Evolutionary conservation across 176 grass and related monocot genomes (phyloP).

Genomic region (Pontederia paniculata): DNA sequence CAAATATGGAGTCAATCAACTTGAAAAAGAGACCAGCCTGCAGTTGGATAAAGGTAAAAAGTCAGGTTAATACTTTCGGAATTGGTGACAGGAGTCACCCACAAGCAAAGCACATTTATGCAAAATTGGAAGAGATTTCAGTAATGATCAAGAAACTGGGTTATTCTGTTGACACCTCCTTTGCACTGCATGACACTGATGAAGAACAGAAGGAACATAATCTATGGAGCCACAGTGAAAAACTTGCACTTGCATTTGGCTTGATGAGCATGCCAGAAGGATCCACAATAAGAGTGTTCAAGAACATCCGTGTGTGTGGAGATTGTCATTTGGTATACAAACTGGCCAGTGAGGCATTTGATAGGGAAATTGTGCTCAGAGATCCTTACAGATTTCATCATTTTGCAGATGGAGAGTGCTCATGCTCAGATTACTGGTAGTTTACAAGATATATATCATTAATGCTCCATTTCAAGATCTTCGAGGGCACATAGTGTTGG

Average conservation of each 20-base stretch:
- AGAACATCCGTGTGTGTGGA: slow-evolving; percentile 80
- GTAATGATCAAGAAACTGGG: slow-evolving; percentile 46
- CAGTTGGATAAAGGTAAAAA: slow-evolving; percentile 83
- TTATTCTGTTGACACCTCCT: slow-evolving; percentile 60
- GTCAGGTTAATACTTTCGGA: slow-evolving; percentile 64
- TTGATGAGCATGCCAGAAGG: slow-evolving; percentile 40
- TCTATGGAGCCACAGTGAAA: slow-evolving; percentile 83
- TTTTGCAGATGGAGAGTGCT: slow-evolving; percentile 58
- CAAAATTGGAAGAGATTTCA: slow-evolving; percentile 52
- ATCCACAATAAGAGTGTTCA: slow-evolving; percentile 54
- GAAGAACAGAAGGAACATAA: slow-evolving; percentile 86
- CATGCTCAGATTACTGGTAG: slow-evolving; percentile 87
- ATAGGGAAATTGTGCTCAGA: slow-evolving; percentile 57
- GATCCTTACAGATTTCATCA: slow-evolving; percentile 84
- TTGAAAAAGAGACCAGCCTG: slow-evolving; percentile 71
- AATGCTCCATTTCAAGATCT: background rate
- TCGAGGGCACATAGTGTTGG: no score
- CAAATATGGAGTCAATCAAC: slow-evolving; percentile 82
- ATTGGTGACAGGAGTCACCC: slow-evolving; percentile 57
- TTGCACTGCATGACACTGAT: slow-evolving; percentile 68
- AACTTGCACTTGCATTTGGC: slow-evolving; percentile 66
- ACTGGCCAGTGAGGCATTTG: slow-evolving; percentile 43
- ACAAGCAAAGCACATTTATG: slow-evolving; percentile 39
- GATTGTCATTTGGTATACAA: slow-evolving; percentile 90
- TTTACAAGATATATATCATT: background rate